Percentiles rank a stretch among this genome's conserved stretches.
phyloP scores from a whole-genome alignment of 1,284 basidiomycete species.

The Melampsora medusae region DNA sequence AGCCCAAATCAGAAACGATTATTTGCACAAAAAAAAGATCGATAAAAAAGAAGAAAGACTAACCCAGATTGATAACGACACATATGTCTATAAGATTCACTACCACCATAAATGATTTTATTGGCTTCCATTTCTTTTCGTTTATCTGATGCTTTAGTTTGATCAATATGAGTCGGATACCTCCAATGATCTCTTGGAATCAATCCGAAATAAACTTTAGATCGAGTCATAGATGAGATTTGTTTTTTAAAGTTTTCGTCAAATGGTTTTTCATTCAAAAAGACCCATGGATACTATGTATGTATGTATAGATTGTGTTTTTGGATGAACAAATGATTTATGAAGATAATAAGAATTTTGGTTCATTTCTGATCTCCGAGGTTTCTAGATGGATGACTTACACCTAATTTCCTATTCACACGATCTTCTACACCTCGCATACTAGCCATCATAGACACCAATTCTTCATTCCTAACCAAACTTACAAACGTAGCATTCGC shows the following conservation, averaged over 20 bases:
- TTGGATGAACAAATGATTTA: too few relatives aligned
- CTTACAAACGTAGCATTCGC: conserved; percentile 6
- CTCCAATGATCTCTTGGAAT: conserved; percentile 51
- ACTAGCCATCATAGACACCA: conserved; percentile 14
- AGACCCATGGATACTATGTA: conserved; percentile 19
- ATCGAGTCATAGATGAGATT: conserved; percentile 51
- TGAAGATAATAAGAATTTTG: too few relatives aligned
- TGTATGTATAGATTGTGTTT: too few relatives aligned
- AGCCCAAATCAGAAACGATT: neutral
- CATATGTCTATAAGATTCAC: conserved; percentile 54
- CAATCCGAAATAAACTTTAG: conserved; percentile 50
- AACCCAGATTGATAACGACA: conserved; percentile 20
- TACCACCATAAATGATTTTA: conserved; percentile 51
- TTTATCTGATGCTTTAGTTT: conserved; percentile 48
- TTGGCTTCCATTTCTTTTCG: conserved; percentile 47
- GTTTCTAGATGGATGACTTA: neutral
- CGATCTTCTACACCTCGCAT: conserved; percentile 23
- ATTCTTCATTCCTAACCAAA: conserved; percentile 21
- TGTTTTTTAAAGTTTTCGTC: conserved; percentile 51
- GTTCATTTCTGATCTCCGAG: too few relatives aligned
- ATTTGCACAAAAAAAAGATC: neutral
- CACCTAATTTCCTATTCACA: conserved; percentile 22
- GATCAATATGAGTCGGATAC: conserved; percentile 51
- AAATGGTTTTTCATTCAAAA: conserved; percentile 48
- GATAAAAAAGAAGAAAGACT: neutral